Conservation (phyloP, 306 rosid species). For the Quercus agrifolia region DNA sequence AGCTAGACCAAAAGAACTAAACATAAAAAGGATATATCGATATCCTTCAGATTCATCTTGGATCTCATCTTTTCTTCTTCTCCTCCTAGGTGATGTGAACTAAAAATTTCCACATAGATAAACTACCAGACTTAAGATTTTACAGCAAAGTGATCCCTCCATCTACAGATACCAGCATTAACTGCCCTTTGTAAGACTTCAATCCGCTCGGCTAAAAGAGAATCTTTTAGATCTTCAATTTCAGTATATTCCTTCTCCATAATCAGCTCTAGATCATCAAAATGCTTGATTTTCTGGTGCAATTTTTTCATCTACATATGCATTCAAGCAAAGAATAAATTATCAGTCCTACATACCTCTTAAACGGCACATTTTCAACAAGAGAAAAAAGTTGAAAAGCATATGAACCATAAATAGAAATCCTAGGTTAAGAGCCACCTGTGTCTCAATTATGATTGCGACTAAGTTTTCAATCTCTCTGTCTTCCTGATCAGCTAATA, state of each 20-base stretch:
- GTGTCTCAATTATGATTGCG: slow-evolving; percentile 72
- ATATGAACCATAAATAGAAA: not conserved
- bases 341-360: slow-evolving; percentile 10
- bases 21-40: not conserved
- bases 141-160: slow-evolving; percentile 65
- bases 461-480: slow-evolving; percentile 78
- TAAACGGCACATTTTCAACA: slow-evolving; percentile 1
- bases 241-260: slow-evolving; percentile 68
- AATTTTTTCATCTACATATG: slow-evolving; percentile 54
- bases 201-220: slow-evolving; percentile 59
- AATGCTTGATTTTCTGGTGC: slow-evolving; percentile 67
- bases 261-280: slow-evolving; percentile 68
- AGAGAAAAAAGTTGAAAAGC: not conserved
- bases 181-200: slow-evolving; percentile 49
- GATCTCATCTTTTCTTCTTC: not conserved
- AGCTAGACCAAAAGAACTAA: not conserved
- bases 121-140: slow-evolving; percentile 39
- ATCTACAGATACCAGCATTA: slow-evolving; percentile 61
- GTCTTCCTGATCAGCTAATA: slow-evolving; percentile 90
- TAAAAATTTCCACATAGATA: not conserved
- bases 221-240: slow-evolving; percentile 59
- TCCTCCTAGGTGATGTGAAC: not conserved
- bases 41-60: not conserved
- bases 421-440: slow-evolving; percentile 44
- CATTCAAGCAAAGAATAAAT: slow-evolving; percentile 19